Conservation (phyloP, 768 basidiomycete species). For the Arthromyces matolae region DNA sequence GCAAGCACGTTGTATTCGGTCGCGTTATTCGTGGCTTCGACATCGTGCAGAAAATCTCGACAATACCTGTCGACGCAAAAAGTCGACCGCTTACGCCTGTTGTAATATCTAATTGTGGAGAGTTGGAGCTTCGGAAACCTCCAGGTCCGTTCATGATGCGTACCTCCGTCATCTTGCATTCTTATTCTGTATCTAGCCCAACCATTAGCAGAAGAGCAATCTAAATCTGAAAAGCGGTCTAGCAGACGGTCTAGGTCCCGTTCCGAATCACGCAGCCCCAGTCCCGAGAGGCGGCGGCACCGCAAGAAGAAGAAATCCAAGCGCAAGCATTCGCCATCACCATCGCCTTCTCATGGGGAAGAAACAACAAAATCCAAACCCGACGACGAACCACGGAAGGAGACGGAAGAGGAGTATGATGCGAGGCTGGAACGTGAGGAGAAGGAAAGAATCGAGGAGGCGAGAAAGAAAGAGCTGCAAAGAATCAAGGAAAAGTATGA, state of each 20-base stretch:
- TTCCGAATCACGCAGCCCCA: constrained; percentile 15
- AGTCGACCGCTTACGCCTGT: constrained; percentile 69
- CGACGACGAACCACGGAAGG: constrained; percentile 24
- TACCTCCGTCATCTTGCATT: background rate
- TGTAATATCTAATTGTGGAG: constrained; percentile 73
- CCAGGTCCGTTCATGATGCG: constrained; percentile 23
- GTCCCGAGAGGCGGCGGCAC: constrained; percentile 15
- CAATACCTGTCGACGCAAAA: constrained; percentile 69
- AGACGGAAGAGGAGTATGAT: constrained; percentile 75
- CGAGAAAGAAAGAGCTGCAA: constrained; percentile 46
- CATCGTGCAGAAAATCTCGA: constrained; percentile 55
- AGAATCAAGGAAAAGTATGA: constrained; percentile 39
- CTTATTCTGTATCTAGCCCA: constrained; percentile 1
- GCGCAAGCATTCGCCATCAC: constrained; percentile 8
- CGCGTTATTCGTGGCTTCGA: constrained; percentile 58
- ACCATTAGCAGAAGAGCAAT: constrained; percentile 8
- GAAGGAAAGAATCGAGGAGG: constrained; percentile 49
- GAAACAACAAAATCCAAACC: background rate
- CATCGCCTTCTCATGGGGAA: background rate
- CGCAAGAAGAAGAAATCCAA: constrained; percentile 22
- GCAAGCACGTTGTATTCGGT: constrained; percentile 51
- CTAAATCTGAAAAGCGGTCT: constrained; percentile 15
- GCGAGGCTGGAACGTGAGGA: constrained; percentile 65
- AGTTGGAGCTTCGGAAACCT: constrained; percentile 65
- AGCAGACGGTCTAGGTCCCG: constrained; percentile 11